phyloP scores from a whole-genome alignment of 2,329 filamentous ascomycete genomes.

The Elsinoe batatas region DNA sequence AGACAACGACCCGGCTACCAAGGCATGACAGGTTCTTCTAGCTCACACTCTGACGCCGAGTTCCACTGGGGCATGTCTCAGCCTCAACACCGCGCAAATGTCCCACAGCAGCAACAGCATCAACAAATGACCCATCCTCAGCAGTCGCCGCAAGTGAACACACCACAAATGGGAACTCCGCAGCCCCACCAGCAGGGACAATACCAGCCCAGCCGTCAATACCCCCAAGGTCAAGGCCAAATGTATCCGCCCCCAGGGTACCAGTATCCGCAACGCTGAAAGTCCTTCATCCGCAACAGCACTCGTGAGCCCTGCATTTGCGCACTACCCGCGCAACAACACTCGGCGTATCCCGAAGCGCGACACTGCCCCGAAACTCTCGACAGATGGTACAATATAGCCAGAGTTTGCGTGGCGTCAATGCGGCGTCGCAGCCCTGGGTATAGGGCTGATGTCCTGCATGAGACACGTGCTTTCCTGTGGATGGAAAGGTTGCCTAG shows the following conservation, averaged over 20 bases:
- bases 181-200: background rate
- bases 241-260: background rate
- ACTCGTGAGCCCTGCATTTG: no score
- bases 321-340: no score
- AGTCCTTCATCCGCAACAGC: background rate
- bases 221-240: background rate
- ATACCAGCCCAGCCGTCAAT: background rate
- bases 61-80: background rate
- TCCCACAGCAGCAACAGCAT: conserved; percentile 1
- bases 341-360: no score
- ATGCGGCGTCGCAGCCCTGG: no score
- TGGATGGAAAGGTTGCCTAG: no score
- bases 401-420: no score
- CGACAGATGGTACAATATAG: no score
- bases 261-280: conserved; percentile 4
- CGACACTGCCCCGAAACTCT: no score
- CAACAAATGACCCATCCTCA: background rate
- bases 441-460: no score
- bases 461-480: no score
- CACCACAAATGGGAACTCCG: background rate
- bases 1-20: background rate
- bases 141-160: background rate
- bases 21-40: background rate
- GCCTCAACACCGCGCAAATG: background rate
- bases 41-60: background rate